A percentile compares a stretch with the other conserved stretches of the same genome.
phyloP scores from a whole-genome alignment of 2,329 filamentous ascomycete species.

The Aspergillus viridinutans region DNA sequence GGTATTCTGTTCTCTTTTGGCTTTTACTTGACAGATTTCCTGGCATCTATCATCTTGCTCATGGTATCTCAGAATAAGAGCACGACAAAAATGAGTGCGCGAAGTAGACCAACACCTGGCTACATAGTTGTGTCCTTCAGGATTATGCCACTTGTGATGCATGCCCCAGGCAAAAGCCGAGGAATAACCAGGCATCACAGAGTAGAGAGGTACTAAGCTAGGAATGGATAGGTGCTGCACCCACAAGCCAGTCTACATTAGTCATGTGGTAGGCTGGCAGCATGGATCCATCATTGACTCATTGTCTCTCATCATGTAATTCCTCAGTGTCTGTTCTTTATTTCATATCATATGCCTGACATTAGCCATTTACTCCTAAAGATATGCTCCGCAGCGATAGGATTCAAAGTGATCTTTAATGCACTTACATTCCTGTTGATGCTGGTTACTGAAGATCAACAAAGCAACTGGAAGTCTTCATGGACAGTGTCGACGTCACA shows the following conservation, averaged over 20 bases:
- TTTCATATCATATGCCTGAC: too few relatives aligned
- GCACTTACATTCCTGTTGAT: too few relatives aligned
- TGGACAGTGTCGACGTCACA: slow-evolving; percentile 7
- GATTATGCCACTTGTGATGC: not conserved
- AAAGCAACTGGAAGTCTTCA: not conserved
- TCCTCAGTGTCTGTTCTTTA: too few relatives aligned
- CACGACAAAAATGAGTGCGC: not conserved
- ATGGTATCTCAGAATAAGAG: not conserved
- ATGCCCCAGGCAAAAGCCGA: not conserved
- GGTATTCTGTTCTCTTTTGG: not conserved
- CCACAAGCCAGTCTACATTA: not conserved
- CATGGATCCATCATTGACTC: too few relatives aligned
- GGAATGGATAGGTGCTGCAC: not conserved
- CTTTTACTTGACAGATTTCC: not conserved
- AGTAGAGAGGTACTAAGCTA: too few relatives aligned
- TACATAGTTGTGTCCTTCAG: not conserved
- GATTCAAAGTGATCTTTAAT: too few relatives aligned
- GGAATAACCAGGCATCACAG: not conserved
- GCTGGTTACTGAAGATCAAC: not conserved
- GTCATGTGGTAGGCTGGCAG: not conserved
- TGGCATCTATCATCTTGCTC: not conserved
- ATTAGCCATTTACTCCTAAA: too few relatives aligned
- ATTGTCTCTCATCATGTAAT: too few relatives aligned
- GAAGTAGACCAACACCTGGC: not conserved
- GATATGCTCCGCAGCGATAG: too few relatives aligned